phyloP scores from a whole-genome alignment of 495 filamentous ascomycete genomes.

The Sordaria brevicollis region DNA sequence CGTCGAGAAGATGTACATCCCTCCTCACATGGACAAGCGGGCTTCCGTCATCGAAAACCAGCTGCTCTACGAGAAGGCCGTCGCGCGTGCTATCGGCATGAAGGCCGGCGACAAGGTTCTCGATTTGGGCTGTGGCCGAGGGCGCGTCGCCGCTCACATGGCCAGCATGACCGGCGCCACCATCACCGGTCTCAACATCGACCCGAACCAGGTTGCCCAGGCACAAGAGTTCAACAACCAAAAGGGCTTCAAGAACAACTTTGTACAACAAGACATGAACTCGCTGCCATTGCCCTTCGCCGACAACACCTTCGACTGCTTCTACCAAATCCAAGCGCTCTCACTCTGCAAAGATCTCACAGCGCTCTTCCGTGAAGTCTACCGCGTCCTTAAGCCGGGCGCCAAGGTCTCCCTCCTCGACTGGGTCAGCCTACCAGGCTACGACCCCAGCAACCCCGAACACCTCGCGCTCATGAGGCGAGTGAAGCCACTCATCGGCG shows the following conservation, averaged over 20 bases:
- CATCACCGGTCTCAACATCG: slow-evolving; percentile 53
- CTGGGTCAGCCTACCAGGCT: slow-evolving; percentile 48
- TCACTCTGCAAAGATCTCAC: slow-evolving; percentile 48
- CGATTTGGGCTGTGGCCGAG: slow-evolving; percentile 52
- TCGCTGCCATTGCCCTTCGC: slow-evolving; percentile 47
- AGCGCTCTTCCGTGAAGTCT: slow-evolving; percentile 43
- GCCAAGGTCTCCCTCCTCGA: slow-evolving; percentile 47
- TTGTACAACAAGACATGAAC: slow-evolving; percentile 50
- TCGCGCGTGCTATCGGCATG: slow-evolving; percentile 43
- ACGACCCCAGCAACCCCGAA: slow-evolving; percentile 42
- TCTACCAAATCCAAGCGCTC: slow-evolving; percentile 56
- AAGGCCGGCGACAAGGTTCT: slow-evolving; percentile 41
- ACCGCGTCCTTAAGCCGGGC: slow-evolving; percentile 48
- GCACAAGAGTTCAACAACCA: slow-evolving; percentile 41
- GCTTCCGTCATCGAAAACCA: slow-evolving; percentile 43
- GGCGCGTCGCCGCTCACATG: slow-evolving; percentile 54
- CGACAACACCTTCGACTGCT: slow-evolving; percentile 47
- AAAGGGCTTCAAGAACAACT: slow-evolving; percentile 40
- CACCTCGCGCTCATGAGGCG: slow-evolving; percentile 49
- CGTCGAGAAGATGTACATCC: slow-evolving; percentile 62
- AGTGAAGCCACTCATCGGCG: slow-evolving; percentile 54
- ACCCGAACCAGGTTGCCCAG: slow-evolving; percentile 50
- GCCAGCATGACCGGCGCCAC: slow-evolving; percentile 42
- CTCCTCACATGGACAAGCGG: slow-evolving; percentile 49
- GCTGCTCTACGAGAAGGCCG: slow-evolving; percentile 49